Base-by-base conservation (phyloP, 768 basidiomycete species). In the Galerina sulciceps region DNA sequence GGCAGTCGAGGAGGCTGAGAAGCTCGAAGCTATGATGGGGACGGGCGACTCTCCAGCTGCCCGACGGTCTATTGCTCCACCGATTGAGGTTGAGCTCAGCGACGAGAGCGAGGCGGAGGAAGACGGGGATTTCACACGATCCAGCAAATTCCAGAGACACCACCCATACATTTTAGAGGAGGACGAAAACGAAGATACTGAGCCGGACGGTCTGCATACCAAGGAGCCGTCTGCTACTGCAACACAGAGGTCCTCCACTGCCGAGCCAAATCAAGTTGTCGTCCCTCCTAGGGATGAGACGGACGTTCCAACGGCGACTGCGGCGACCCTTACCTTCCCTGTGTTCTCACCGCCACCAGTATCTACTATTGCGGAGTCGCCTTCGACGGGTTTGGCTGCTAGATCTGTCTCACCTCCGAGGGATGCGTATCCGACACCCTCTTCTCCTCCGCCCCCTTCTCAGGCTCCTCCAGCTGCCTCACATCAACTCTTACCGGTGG, bases 91-190 rank as follows among this genome's bases (percentile, higher is more conserved):
- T 23, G 69, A 71, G 45, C 58, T 71, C 34, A 69, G 68, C 55
- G 69, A 71, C 23, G 69, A 71, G 58, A 71, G 69, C 20, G 69
- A 68, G 3, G 58, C 31, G 4, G 67, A 64, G 22, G 69, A 68
- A 5, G 69, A 65, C 20, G 67, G 64, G 1, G 69, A 67, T 35
- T 81, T 71, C 59, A 75, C 78, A 42, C 67, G 64, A 68, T 41
- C 74, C 63, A 71, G 73, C 77, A 58, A 73, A 61, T 54, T 71
- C 48, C 74, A 75, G 52, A 73, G 82, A 47, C 75, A 75, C 3
- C 85, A 89, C 64, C 81, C 86, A 14, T 78, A 84, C 61, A 91
- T 90, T 22, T 76, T 83, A 17, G 90, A 92, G 68, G 89, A 89
- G 62, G 88, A 90, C 14, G 90, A 91, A 61, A 82, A 81, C 0